Evolutionary conservation across 768 basidiomycete genomes (phyloP).

Genomic region (Boletus rubroflammeus): DNA sequence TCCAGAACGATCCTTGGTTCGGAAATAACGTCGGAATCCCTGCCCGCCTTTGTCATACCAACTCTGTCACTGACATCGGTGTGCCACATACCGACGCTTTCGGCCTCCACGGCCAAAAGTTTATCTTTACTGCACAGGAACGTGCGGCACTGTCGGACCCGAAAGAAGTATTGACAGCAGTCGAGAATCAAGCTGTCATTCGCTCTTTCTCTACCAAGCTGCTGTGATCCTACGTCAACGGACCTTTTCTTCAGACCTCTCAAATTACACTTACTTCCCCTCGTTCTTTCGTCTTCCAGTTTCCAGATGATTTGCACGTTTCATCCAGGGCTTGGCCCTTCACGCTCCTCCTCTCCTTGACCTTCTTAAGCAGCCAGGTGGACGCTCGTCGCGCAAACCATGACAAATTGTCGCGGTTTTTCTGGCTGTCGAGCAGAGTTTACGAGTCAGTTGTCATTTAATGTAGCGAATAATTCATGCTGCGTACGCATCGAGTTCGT

Average conservation of each 20-base stretch:
- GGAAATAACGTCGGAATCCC: slow-evolving; percentile 26
- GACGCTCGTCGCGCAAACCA: slow-evolving; percentile 72
- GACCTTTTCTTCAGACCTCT: not conserved
- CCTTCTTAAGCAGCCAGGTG: slow-evolving; percentile 60
- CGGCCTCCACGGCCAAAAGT: slow-evolving; percentile 55
- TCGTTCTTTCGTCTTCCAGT: slow-evolving; percentile 52
- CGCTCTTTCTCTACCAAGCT: slow-evolving; percentile 34
- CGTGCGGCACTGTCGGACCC: slow-evolving; percentile 42
- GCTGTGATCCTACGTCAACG: slow-evolving; percentile 11
- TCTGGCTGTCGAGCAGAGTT: slow-evolving; percentile 30
- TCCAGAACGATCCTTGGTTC: slow-evolving; percentile 40
- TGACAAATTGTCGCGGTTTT: slow-evolving; percentile 40
- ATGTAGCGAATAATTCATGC: not conserved
- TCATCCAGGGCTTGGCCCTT: slow-evolving; percentile 62
- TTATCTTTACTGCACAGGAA: slow-evolving; percentile 66
- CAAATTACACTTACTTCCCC: slow-evolving; percentile 37
- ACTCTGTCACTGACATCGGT: not conserved
- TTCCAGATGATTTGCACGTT: slow-evolving; percentile 56
- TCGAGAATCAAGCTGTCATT: slow-evolving; percentile 77
- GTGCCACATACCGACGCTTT: slow-evolving; percentile 41
- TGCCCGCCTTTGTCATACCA: slow-evolving; percentile 15
- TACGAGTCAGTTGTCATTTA: not conserved
- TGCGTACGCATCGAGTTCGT: slow-evolving; percentile 71
- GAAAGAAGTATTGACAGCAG: slow-evolving; percentile 62
- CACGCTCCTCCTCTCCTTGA: slow-evolving; percentile 52